These are phyloP conservation scores for Metschnikowia bowlesiae DNA, from an alignment of 805 yeast genomes.

Conservation along the genomic window DNA sequence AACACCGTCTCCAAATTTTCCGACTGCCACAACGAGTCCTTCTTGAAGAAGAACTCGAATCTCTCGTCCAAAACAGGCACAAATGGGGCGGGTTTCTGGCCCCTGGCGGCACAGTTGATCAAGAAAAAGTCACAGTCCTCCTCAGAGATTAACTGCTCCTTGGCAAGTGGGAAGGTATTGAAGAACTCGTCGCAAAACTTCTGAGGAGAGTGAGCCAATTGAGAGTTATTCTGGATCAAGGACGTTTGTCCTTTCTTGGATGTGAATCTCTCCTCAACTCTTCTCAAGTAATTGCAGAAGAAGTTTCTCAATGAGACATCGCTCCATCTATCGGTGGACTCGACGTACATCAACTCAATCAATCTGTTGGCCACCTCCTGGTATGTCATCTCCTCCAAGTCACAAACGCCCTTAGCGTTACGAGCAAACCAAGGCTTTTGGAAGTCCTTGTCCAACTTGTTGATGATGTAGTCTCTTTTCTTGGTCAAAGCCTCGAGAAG, in stretches of 20 bases:
- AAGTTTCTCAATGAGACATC: slow-evolving; percentile 82
- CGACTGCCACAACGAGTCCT: slow-evolving; percentile 98
- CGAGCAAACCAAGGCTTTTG: slow-evolving; percentile 98
- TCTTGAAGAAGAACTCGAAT: slow-evolving; percentile 94
- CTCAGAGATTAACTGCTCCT: slow-evolving; percentile 80
- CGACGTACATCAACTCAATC: slow-evolving; percentile 83
- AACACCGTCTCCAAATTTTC: slow-evolving; percentile 95
- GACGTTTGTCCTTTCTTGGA: slow-evolving; percentile 50
- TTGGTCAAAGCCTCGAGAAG: slow-evolving; percentile 73
- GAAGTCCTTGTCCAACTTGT: slow-evolving; percentile 84
- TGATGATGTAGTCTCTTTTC: slow-evolving; percentile 83
- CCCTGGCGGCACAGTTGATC: slow-evolving; percentile 73
- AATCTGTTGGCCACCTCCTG: slow-evolving; percentile 83
- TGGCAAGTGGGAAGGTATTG: slow-evolving; percentile 67
- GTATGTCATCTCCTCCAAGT: slow-evolving; percentile 93
- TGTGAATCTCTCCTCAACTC: slow-evolving; percentile 96
- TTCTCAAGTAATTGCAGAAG: slow-evolving; percentile 79
- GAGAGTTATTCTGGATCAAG: slow-evolving; percentile 66
- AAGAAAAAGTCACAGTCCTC: slow-evolving; percentile 94
- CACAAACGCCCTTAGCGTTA: slow-evolving; percentile 75
- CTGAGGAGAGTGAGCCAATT: slow-evolving; percentile 61
- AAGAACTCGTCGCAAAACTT: slow-evolving; percentile 56
- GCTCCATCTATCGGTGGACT: slow-evolving; percentile 79
- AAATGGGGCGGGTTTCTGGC: slow-evolving; percentile 96
- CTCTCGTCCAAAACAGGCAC: slow-evolving; percentile 92